These are phyloP conservation scores for Xylariaceae sp. DNA, from an alignment of 2,329 filamentous ascomycete genomes.

Conservation along the genomic window DNA sequence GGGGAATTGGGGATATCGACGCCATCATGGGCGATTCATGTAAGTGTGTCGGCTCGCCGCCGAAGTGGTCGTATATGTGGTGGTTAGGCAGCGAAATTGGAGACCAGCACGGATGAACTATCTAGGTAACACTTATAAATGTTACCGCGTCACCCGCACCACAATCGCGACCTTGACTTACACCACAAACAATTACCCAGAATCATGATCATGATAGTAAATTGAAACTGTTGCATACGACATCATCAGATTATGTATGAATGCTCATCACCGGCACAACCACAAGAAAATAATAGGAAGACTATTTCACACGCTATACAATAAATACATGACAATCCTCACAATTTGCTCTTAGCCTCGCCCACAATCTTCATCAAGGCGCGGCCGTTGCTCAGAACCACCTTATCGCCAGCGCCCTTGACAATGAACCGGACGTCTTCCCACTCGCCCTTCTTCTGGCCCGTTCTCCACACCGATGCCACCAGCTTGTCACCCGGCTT, in stretches of 20 bases:
- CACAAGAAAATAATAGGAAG: neutral
- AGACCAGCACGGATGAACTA: neutral
- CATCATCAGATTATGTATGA: no score
- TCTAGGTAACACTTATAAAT: neutral
- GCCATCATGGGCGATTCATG: neutral
- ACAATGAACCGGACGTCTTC: conserved; percentile 83
- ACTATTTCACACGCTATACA: conserved; percentile 6
- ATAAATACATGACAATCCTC: conserved; percentile 23
- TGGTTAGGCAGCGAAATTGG: conserved; percentile 15
- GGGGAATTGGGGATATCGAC: conserved; percentile 39
- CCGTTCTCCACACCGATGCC: conserved; percentile 76
- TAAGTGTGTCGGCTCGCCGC: neutral
- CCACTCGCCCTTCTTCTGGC: conserved; percentile 61
- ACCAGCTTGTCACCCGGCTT: conserved; percentile 77
- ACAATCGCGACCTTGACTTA: neutral
- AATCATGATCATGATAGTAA: neutral
- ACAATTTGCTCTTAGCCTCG: conserved; percentile 59
- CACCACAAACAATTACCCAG: neutral
- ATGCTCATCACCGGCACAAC: no score
- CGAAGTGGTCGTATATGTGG: neutral
- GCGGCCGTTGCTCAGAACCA: conserved; percentile 81
- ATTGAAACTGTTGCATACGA: neutral
- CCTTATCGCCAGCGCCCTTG: conserved; percentile 73
- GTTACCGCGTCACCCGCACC: conserved; percentile 22
- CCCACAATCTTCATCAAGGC: conserved; percentile 67